Evolutionary conservation across 176 grass and related monocot species (phyloP).

Genomic region (Zoysia pacifica): DNA sequence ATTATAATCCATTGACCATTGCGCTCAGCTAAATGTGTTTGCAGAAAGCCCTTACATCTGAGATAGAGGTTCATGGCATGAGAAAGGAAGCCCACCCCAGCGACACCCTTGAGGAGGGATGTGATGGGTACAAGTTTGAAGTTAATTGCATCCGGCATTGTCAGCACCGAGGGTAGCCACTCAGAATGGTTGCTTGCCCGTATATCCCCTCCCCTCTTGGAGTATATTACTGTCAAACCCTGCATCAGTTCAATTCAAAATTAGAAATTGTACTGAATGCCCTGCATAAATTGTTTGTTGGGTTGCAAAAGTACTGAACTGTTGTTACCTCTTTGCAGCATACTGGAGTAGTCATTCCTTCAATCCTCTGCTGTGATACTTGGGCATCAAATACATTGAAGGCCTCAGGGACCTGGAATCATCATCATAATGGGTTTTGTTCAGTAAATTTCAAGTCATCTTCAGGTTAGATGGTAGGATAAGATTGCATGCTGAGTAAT

Average conservation of each 20-base stretch:
- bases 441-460: constrained; percentile 18
- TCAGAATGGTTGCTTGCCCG: constrained; percentile 69
- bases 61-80: constrained; percentile 96
- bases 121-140: constrained; percentile 85
- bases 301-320: background rate
- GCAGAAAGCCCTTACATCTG: constrained; percentile 62
- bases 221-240: constrained; percentile 84
- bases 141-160: constrained; percentile 64
- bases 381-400: constrained; percentile 82
- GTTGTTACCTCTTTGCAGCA: constrained; percentile 69
- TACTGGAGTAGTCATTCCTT: constrained; percentile 55
- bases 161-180: constrained; percentile 75
- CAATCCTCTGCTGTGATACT: constrained; percentile 34
- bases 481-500: background rate
- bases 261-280: background rate
- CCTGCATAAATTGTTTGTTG: background rate
- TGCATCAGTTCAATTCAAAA: constrained; percentile 25
- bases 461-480: background rate
- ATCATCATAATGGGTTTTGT: constrained; percentile 16
- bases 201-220: constrained; percentile 77
- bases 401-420: constrained; percentile 60
- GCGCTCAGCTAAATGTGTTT: background rate
- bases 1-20: too few species aligned
- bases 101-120: constrained; percentile 70
- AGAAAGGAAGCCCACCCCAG: constrained; percentile 70